Base-by-base conservation (phyloP, 208 protist genomes). In the Acanthamoeba castellanii region DNA sequence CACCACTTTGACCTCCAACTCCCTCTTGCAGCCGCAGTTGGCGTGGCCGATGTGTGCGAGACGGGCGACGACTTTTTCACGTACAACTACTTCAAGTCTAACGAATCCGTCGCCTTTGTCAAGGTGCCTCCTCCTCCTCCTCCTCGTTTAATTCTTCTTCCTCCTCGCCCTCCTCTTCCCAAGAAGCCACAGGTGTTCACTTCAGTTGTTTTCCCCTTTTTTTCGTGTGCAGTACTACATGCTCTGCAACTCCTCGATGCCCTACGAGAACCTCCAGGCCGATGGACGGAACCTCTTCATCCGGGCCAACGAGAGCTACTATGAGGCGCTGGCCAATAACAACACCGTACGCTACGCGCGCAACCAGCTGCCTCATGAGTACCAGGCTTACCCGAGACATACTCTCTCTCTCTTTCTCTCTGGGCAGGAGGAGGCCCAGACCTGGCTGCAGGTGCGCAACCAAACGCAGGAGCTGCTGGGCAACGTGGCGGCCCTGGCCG, bases 41-140 rank as follows among this genome's bases (percentile, higher is more conserved):
- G 78, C 8, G 52, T 37, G 9, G 78, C 78, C 25, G 78, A 87
- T n/a, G 52, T 87, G 25, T 87, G 78, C 78, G 78, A 87, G 47
- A 87, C 78, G 42, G 78, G 78, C 32, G 78, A 87, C 30, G 52
- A 87, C 78, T 87, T 64, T 47, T 87, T 87, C 30, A 55, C 52
- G 25, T 87, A 87, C 52, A 64, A 57, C 30, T 87, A 87, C 52
- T 64, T 87, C 52, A 37, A 14, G 32, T 20, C 7, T 25, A 87
- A 87, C n/a, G 47, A 87, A 8, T 87, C 78, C 3, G 30, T 81
- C 7, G 72, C 72, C 18, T 87, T 87, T 61, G 78, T 87, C 27
- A 37, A 87, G 78, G 78, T 50, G 8, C n/a, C 34, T 0, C 5
- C 72, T 34, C 52, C 22, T 81, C 70, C 20, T n/a, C 8, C 37